A percentile compares a stretch with the other conserved stretches of the same genome.
These are phyloP conservation scores for Babesia bovis DNA, from an alignment of 169 alveolate genomes.

Conservation along the genomic window DNA sequence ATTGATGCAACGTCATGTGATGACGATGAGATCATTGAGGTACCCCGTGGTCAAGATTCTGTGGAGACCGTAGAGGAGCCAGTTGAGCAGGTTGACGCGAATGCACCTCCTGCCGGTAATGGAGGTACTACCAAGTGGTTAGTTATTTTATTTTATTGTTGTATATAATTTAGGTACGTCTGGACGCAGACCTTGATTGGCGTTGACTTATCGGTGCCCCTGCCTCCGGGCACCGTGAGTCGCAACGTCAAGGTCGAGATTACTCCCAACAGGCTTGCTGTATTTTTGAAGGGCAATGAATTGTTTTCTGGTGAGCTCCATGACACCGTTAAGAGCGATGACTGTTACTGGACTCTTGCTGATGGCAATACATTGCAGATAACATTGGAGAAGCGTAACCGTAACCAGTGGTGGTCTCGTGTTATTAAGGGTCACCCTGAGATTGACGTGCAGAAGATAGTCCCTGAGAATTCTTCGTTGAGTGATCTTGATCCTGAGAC, in stretches of 20 bases:
- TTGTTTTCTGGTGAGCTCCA: slow-evolving; percentile 88
- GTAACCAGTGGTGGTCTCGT: slow-evolving; percentile 95
- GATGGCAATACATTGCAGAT: slow-evolving; percentile 86
- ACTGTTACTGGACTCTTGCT: slow-evolving; percentile 93
- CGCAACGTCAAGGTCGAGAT: slow-evolving; percentile 69
- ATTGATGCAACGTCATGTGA: slow-evolving; percentile 23
- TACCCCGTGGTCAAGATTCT: slow-evolving; percentile 34
- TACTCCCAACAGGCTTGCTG: slow-evolving; percentile 68
- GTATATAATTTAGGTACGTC: slow-evolving; percentile 72
- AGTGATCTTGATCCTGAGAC: slow-evolving; percentile 96
- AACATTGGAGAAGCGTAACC: slow-evolving; percentile 88
- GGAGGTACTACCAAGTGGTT: slow-evolving; percentile 75
- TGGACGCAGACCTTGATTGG: slow-evolving; percentile 91
- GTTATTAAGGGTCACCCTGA: slow-evolving; percentile 92
- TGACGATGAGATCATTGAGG: slow-evolving; percentile 11
- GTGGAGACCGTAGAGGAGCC: slow-evolving; percentile 71
- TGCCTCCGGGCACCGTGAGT: slow-evolving; percentile 63
- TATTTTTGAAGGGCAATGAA: slow-evolving; percentile 71
- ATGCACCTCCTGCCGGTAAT: slow-evolving; percentile 69
- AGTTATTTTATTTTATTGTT: slow-evolving; percentile 2
- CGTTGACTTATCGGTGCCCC: slow-evolving; percentile 64
- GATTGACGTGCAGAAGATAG: slow-evolving; percentile 94
- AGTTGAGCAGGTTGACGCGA: slow-evolving; percentile 52
- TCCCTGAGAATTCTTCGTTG: slow-evolving; percentile 96
- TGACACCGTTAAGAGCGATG: slow-evolving; percentile 90